phyloP scores from a whole-genome alignment of 2,329 filamentous ascomycete genomes.

The Fusarium temperatum region DNA sequence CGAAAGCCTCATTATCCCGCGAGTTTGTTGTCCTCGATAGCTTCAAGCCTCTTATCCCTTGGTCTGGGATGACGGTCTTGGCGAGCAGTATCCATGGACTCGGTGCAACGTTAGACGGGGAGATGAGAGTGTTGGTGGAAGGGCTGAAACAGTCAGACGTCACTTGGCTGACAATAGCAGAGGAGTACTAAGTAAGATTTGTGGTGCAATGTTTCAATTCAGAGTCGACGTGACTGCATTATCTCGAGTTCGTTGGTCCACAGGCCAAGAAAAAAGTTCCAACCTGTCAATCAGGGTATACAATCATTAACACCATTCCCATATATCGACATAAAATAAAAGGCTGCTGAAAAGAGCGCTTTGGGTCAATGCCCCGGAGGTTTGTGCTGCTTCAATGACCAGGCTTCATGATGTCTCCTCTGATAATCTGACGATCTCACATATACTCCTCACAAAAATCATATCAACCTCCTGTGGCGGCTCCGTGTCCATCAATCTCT shows the following conservation, averaged over 20 bases:
- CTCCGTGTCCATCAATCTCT: conserved; percentile 45
- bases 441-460: conserved; percentile 52
- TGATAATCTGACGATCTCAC: conserved; percentile 53
- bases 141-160: background rate
- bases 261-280: conserved; percentile 1
- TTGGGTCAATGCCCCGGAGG: background rate
- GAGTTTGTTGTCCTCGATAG: background rate
- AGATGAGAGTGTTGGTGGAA: background rate
- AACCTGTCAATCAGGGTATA: conserved; percentile 41
- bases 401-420: conserved; percentile 42
- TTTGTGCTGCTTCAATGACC: background rate
- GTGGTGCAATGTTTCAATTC: conserved; percentile 5
- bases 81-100: background rate
- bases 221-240: conserved; percentile 31
- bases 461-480: conserved; percentile 46
- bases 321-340: background rate
- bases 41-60: background rate
- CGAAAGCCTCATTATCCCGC: background rate
- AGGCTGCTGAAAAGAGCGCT: background rate
- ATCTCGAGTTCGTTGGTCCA: conserved; percentile 11
- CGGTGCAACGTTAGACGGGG: conserved; percentile 1
- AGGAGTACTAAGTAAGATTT: background rate
- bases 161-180: background rate
- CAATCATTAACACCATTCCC: conserved; percentile 20
- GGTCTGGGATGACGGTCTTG: background rate